Base-by-base conservation (phyloP, 176 grass and related monocot genomes). In the Oropetium thomaeum region DNA sequence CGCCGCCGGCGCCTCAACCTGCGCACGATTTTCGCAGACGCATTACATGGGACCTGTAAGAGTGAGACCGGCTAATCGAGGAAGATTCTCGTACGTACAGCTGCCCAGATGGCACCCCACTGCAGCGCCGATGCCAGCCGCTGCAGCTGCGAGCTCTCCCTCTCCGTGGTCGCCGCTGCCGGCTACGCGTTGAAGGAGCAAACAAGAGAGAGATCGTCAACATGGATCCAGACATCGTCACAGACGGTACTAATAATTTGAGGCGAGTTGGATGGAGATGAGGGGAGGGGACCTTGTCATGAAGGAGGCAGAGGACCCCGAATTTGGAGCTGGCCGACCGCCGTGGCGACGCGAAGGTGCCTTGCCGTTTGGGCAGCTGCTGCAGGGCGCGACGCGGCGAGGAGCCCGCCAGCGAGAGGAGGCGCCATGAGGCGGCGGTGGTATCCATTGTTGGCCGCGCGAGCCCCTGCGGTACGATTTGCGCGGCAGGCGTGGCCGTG, bases 1-100 rank as follows among this genome's bases (percentile, higher is more conserved):
- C 42, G 88, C 91, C 40, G 91, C 65, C 29, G 84, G 79, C 4
- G 84, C 91, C 67, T 98, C 71, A 13, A 88, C 82, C 95, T 94
- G 43, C 20, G 38, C 25, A 58, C 31, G 37, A 2, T 13, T 52
- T 65, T 52, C 0, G 16, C 28, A 22, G 10, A 4, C 45, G 20
- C 49, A 52, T 9, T 22, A 27, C 58, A 34, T 38, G 37, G 17
- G 70, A 71, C 17, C 51, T 17, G 40, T 8, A 61, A 45, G 37
- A 22, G 40, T 8, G 67, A 45, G 37, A 22, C 59, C 10, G 27
- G 20, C 6, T 0, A 17, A 77, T 37, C 19, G 31, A 37, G 29
- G 41, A 60, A 63, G 40, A 16, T 20, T 64, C 42, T 33, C 7
- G 49, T 35, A 65, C 87, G 41, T 82, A 93, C 93, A 10, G 85